phyloP scores from a whole-genome alignment of 345 rosid genomes.

The Eucalyptus rudis region DNA sequence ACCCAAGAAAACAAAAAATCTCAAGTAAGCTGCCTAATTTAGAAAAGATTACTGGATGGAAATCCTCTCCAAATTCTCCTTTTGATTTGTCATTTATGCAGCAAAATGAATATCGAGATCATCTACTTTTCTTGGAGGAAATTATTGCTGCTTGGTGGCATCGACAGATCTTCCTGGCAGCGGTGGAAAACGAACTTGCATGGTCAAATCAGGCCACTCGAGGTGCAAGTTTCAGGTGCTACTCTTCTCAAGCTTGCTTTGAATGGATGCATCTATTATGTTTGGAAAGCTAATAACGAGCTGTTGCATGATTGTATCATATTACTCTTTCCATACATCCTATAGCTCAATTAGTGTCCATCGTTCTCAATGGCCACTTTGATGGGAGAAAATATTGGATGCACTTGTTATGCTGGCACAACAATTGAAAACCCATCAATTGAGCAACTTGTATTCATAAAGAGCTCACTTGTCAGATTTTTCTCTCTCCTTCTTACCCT shows the following conservation, averaged over 20 bases:
- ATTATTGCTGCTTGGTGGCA: neutral
- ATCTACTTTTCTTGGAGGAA: neutral
- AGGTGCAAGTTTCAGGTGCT: neutral
- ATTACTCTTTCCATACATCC: neutral
- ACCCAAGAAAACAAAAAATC: neutral
- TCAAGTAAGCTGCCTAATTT: neutral
- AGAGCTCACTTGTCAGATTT: no score
- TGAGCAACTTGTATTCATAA: no score
- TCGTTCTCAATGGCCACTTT: no score
- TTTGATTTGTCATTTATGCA: neutral
- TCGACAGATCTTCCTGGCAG: neutral
- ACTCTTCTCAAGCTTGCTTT: neutral
- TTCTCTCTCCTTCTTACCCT: no score
- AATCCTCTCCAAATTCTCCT: neutral
- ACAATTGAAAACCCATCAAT: no score
- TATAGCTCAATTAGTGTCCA: neutral
- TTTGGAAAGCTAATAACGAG: neutral
- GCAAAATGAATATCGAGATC: neutral
- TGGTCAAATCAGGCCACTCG: neutral
- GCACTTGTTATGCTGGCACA: no score
- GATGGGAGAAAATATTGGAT: no score
- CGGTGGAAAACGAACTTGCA: neutral
- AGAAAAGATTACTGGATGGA: neutral
- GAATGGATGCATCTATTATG: neutral
- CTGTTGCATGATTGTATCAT: neutral